Percentiles rank a stretch among this genome's conserved stretches.
These are phyloP conservation scores for Fusarium sp. DNA, from an alignment of 2,329 filamentous ascomycete species.

Conservation along the genomic window DNA sequence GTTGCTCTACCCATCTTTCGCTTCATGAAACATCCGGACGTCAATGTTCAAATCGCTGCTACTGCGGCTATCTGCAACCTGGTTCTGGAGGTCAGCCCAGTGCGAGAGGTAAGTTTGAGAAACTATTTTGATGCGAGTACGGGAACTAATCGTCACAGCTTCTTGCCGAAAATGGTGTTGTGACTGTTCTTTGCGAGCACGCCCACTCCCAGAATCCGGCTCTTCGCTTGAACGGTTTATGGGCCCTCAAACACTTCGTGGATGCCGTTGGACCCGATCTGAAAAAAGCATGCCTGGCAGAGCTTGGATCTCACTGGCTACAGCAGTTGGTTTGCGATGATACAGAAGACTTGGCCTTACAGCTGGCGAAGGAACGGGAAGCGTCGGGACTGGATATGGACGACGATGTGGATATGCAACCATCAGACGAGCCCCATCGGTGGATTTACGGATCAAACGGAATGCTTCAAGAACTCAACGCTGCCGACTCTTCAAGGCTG, in stretches of 20 bases:
- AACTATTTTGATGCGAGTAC: not conserved
- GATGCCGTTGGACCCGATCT: constrained; percentile 76
- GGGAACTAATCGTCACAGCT: constrained; percentile 61
- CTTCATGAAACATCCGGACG: constrained; percentile 78
- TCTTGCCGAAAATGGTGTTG: constrained; percentile 78
- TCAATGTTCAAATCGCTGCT: constrained; percentile 86
- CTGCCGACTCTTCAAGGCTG: constrained; percentile 56
- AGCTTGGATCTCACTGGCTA: constrained; percentile 83
- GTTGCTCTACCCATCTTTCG: constrained; percentile 81
- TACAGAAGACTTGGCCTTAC: constrained; percentile 64
- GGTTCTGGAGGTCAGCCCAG: constrained; percentile 88
- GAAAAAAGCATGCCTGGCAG: constrained; percentile 82
- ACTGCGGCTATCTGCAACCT: constrained; percentile 88
- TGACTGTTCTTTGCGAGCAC: constrained; percentile 83
- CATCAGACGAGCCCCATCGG: constrained; percentile 57
- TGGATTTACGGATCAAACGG: constrained; percentile 52
- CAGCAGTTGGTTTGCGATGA: constrained; percentile 79
- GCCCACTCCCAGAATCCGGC: constrained; percentile 84
- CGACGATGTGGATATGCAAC: constrained; percentile 69
- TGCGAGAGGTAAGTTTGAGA: constrained; percentile 77
- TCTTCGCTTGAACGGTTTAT: constrained; percentile 85
- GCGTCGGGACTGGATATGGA: constrained; percentile 59
- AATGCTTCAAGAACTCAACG: constrained; percentile 49
- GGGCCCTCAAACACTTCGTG: constrained; percentile 93
- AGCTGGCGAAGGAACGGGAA: constrained; percentile 50